Percentiles rank a stretch among this genome's conserved stretches.
phyloP scores from a whole-genome alignment of 2,329 filamentous ascomycete species.

The Talaromyces pinophilus region DNA sequence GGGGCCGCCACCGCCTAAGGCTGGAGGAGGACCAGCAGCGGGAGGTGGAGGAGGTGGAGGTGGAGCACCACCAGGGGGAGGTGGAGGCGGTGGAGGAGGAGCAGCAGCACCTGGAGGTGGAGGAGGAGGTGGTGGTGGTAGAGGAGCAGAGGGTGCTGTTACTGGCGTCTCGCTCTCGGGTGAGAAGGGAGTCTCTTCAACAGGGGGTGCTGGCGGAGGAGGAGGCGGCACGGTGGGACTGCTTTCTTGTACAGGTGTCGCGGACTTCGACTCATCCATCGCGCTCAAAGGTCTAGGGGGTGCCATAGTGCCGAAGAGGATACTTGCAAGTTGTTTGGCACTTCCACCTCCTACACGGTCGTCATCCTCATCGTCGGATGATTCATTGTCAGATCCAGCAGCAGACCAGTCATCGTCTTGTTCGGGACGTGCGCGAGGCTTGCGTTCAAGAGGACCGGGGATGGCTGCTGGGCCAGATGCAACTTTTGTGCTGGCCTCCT shows the following conservation, averaged over 20 bases:
- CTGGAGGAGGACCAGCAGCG: slow-evolving; percentile 45
- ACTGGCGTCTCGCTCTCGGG: slow-evolving; percentile 31
- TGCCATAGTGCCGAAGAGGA: slow-evolving; percentile 95
- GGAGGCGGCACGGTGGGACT: slow-evolving; percentile 35
- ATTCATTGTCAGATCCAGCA: slow-evolving; percentile 74
- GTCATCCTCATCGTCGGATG: slow-evolving; percentile 70
- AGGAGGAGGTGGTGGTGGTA: slow-evolving; percentile 53
- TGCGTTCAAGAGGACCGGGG: slow-evolving; percentile 49
- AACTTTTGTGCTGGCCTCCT: slow-evolving; percentile 53
- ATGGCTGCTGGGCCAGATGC: slow-evolving; percentile 51
- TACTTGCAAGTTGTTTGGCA: slow-evolving; percentile 89
- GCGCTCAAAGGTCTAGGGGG: slow-evolving; percentile 86
- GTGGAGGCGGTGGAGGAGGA: slow-evolving; percentile 36
- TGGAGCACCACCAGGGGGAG: slow-evolving; percentile 29
- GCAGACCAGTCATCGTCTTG: slow-evolving; percentile 72
- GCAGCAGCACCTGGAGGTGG: slow-evolving; percentile 38
- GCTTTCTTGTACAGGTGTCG: slow-evolving; percentile 53
- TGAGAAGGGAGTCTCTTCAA: slow-evolving; percentile 30
- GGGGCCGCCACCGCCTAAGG: slow-evolving; percentile 40
- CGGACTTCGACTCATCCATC: slow-evolving; percentile 63
- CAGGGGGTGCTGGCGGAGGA: slow-evolving; percentile 34
- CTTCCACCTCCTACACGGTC: slow-evolving; percentile 76
- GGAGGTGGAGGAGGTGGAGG: slow-evolving; percentile 38
- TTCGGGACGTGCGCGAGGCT: slow-evolving; percentile 59
- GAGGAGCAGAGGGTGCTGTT: slow-evolving; percentile 32